Conservation (phyloP, 2,329 filamentous ascomycete species). For the Dendryphion nanum region DNA sequence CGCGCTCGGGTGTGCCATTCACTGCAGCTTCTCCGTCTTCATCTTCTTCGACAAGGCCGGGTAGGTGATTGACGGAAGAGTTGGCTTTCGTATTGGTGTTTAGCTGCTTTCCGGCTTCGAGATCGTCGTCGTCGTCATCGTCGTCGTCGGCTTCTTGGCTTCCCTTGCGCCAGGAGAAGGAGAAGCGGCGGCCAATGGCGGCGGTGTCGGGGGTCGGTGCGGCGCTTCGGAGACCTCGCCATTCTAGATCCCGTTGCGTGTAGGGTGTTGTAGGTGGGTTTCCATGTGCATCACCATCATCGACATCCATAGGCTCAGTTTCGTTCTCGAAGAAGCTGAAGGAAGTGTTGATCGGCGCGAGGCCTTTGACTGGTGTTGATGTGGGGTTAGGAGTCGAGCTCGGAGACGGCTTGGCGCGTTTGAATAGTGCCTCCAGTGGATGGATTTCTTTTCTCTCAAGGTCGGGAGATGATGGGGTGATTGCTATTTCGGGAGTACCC, state of each 20-base stretch:
- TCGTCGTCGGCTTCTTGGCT: constrained; percentile 45
- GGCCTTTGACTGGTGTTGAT: constrained; percentile 38
- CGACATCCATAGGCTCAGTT: constrained; percentile 42
- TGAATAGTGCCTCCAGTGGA: constrained; percentile 90
- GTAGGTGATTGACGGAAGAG: constrained; percentile 13
- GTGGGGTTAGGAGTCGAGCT: constrained; percentile 23
- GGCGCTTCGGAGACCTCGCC: constrained; percentile 74
- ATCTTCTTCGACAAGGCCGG: constrained; percentile 27
- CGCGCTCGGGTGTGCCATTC: constrained; percentile 12
- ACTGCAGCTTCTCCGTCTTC: constrained; percentile 20
- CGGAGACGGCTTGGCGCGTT: constrained; percentile 54
- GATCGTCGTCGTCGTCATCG: constrained; percentile 40
- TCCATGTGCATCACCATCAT: constrained; percentile 43
- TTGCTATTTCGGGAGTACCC: constrained; percentile 10
- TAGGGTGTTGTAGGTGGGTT: constrained; percentile 73
- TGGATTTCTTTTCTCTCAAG: constrained; percentile 57
- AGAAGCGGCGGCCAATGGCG: constrained; percentile 65
- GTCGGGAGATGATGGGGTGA: constrained; percentile 16
- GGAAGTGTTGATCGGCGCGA: constrained; percentile 50
- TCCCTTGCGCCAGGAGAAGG: constrained; percentile 45
- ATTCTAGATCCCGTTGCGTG: constrained; percentile 74
- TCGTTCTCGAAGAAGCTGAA: constrained; percentile 75
- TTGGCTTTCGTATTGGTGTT: constrained; percentile 32
- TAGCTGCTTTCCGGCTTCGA: constrained; percentile 22
- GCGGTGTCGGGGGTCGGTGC: constrained; percentile 95